Evolutionary conservation across 164 flowering plant species (phyloP), one percentile per base, ranked within the genome.

Genomic region (Vitis labrusca): DNA sequence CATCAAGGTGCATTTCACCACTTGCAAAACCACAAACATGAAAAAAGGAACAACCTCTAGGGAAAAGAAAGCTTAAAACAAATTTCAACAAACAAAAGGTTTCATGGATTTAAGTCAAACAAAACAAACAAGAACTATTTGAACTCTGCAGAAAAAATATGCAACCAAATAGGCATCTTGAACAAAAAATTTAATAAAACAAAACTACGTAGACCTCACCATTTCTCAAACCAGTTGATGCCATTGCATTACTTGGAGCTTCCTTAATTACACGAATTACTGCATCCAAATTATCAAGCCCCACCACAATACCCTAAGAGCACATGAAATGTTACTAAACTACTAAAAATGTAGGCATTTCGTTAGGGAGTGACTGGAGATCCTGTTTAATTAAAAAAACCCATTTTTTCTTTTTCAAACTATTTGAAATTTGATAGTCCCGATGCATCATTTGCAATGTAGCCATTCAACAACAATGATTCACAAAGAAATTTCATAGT

Each of bases 241-340:
- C 98, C 73, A 65, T 53, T 64, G 90, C 79, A 72, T 89, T 81
- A 76, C 86, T 95, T 63, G 97, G 74, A 71, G 92, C 89, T 72
- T 79, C 86, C 73, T 85, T 88, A 76, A 95, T 85, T 65, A 85
- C 66, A 17, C 72, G 81, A 73, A 95, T 91, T 23, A 95, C 95
- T 48, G 66, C 85, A 76, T 93, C 99, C 81, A 95, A 67, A 79
- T 93, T 95, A 66, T 89, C 95, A 69, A 93, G 97, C 64, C 97
- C 98, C 66, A 82, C 76, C 48, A 90, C 74, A 63, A 95, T 88
- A 55, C 98, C 99, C 99, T 95, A 10, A 53, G 65, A 44, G 15
- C 10, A 75, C 19, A 69, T 9, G 27, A 17, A 32, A 73, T 44
- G 48, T 14, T 49, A 19, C n/a, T 29, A 69, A 59, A 13, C 7